These are phyloP conservation scores for Candida railenensis DNA, from an alignment of 805 yeast species.

Conservation along the genomic window DNA sequence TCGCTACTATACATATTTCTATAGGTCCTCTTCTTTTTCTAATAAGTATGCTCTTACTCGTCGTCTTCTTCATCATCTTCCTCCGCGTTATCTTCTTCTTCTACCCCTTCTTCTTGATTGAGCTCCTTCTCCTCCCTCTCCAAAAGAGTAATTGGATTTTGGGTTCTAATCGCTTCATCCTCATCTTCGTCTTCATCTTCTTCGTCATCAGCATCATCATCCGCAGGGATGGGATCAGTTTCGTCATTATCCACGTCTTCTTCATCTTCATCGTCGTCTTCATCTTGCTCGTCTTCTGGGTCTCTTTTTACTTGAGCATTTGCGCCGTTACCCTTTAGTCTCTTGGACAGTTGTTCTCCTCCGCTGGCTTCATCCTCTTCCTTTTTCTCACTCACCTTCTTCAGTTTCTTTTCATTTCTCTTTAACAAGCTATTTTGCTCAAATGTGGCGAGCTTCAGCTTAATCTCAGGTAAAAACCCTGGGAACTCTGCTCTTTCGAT, in stretches of 20 bases:
- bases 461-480: conserved; percentile 41
- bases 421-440: conserved; percentile 25
- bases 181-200: conserved; percentile 17
- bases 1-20: conserved; percentile 7
- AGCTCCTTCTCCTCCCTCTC: conserved; percentile 6
- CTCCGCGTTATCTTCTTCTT: conserved; percentile 7
- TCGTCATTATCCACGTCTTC: conserved; percentile 12
- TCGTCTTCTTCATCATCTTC: conserved; percentile 14
- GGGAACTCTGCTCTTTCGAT: conserved; percentile 38
- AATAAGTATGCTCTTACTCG: conserved; percentile 12
- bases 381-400: background rate
- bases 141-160: conserved; percentile 6
- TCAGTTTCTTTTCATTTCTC: conserved; percentile 23
- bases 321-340: conserved; percentile 14
- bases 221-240: conserved; percentile 2
- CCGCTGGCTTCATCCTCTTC: background rate
- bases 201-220: conserved; percentile 10
- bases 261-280: conserved; percentile 10
- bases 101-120: conserved; percentile 1
- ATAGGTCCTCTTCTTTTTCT: conserved; percentile 8
- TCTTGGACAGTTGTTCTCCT: conserved; percentile 13
- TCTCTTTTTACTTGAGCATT: conserved; percentile 11
- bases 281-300: conserved; percentile 12
- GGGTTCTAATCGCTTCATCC: conserved; percentile 6
- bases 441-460: conserved; percentile 28